Evolutionary conservation across 2,329 filamentous ascomycete species (phyloP).

Genomic region (Aspergillus flavus): DNA sequence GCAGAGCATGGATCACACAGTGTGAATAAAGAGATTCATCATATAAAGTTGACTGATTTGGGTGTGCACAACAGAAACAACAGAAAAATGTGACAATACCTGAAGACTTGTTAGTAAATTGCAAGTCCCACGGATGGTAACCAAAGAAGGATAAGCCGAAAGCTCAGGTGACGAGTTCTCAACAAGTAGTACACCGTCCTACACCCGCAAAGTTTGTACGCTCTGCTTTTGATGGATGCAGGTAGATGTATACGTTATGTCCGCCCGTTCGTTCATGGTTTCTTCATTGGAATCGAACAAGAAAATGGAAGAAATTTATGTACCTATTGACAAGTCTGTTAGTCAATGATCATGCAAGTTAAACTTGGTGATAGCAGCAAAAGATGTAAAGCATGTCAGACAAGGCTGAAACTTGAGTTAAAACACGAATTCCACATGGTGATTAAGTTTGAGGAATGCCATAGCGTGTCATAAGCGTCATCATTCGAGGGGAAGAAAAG

Average conservation of each 20-base stretch:
- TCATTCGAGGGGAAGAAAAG: constrained; percentile 49
- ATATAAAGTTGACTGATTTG: constrained; percentile 49
- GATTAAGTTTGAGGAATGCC: constrained; percentile 71
- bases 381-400: constrained; percentile 52
- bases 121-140: constrained; percentile 21
- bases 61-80: constrained; percentile 17
- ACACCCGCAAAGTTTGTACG: constrained; percentile 68
- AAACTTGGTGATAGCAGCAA: constrained; percentile 21
- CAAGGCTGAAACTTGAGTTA: constrained; percentile 69
- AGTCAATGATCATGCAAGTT: constrained; percentile 27
- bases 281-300: constrained; percentile 55
- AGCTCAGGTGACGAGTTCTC: constrained; percentile 68
- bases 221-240: constrained; percentile 57
- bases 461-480: constrained; percentile 65
- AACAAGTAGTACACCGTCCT: constrained; percentile 62
- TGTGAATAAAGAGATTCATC: constrained; percentile 70
- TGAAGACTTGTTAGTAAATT: constrained; percentile 27
- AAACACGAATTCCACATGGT: constrained; percentile 64
- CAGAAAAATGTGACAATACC: constrained; percentile 27
- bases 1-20: constrained; percentile 64
- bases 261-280: constrained; percentile 69
- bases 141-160: constrained; percentile 31
- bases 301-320: constrained; percentile 26
- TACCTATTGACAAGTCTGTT: constrained; percentile 38
- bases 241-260: constrained; percentile 60